These are phyloP conservation scores for Pisolithus sp. DNA, from an alignment of 768 basidiomycete genomes.

Conservation along the genomic window DNA sequence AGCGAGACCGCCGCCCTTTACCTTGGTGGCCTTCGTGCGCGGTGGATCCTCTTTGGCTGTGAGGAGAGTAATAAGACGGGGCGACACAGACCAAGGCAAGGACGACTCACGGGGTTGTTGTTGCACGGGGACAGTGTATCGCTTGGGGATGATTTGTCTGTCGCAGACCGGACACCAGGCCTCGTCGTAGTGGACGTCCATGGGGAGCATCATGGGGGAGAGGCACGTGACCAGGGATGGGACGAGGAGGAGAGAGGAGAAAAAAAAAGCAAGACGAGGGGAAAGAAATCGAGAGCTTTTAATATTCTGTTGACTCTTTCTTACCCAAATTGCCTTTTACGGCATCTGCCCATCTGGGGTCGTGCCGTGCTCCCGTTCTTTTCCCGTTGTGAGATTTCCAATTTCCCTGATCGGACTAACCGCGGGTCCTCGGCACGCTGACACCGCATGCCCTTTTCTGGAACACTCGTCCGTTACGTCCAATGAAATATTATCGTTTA, in stretches of 20 bases:
- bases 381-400: conserved; percentile 17
- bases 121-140: conserved; percentile 44
- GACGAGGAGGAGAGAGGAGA: conserved; percentile 18
- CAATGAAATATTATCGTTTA: background rate
- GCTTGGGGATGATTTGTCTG: conserved; percentile 75
- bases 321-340: conserved; percentile 2
- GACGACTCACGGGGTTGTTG: conserved; percentile 11
- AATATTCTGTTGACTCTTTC: conserved; percentile 23
- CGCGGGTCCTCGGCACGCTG: conserved; percentile 28
- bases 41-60: conserved; percentile 10
- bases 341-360: conserved; percentile 11
- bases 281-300: conserved; percentile 12
- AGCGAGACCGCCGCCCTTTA: conserved; percentile 46
- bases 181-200: conserved; percentile 49
- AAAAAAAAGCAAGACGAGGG: conserved; percentile 7
- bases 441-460: background rate
- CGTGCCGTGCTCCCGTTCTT: conserved; percentile 25
- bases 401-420: conserved; percentile 25
- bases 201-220: conserved; percentile 7
- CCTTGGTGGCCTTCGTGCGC: conserved; percentile 33
- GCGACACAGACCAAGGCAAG: conserved; percentile 17
- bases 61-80: background rate
- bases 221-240: conserved; percentile 17
- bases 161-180: conserved; percentile 80
- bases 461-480: background rate